These are phyloP conservation scores for Torulaspora maleeae DNA, from an alignment of 805 yeast genomes.

Conservation along the genomic window DNA sequence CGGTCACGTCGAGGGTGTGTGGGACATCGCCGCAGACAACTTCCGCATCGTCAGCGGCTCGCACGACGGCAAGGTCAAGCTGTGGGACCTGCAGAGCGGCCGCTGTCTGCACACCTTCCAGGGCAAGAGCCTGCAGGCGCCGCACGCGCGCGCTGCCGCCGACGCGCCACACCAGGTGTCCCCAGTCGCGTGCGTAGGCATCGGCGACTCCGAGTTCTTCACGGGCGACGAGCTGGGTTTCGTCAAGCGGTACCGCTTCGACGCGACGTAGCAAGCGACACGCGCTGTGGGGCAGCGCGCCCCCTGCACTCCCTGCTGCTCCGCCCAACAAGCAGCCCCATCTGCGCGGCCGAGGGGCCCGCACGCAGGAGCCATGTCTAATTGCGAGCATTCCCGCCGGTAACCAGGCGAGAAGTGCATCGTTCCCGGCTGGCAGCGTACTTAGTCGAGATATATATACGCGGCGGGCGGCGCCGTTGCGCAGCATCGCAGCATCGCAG, in stretches of 20 bases:
- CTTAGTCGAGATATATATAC: too few species aligned
- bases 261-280: conserved; percentile 27
- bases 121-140: conserved; percentile 38
- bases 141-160: conserved; percentile 1
- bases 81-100: conserved; percentile 96
- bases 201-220: conserved; percentile 84
- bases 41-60: conserved; percentile 93
- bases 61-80: conserved; percentile 84
- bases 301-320: too few species aligned
- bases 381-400: too few species aligned
- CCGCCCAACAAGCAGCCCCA: too few species aligned
- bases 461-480: too few species aligned
- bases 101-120: conserved; percentile 90
- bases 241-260: conserved; percentile 82
- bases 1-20: conserved; percentile 97
- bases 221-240: conserved; percentile 87
- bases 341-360: too few species aligned
- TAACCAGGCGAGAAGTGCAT: too few species aligned
- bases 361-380: too few species aligned
- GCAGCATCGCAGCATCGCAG: too few species aligned
- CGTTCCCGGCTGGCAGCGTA: too few species aligned
- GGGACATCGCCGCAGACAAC: conserved; percentile 95
- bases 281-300: too few species aligned
- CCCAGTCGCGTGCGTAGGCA: conserved; percentile 60
- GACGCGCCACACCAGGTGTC: conserved; percentile 18